Evolutionary conservation across 2,329 filamentous ascomycete genomes (phyloP), one percentile per base, ranked within the genome.

Genomic region (Whalleya microplaca): DNA sequence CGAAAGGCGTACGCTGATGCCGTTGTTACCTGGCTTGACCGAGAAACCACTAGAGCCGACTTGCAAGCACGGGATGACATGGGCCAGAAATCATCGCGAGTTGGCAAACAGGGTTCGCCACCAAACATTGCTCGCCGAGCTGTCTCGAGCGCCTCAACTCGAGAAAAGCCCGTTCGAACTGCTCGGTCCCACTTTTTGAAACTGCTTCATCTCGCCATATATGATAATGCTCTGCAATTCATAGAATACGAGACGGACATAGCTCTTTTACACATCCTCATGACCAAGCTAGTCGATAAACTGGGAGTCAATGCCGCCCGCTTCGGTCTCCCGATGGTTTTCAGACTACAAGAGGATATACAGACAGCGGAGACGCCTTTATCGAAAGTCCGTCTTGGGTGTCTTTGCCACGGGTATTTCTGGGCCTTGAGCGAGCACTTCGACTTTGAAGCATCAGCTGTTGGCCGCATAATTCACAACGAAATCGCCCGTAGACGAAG

Each of bases 361-460:
- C 81, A 85, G 53, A 82, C 84, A 7, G 79, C 87, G 2, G 85
- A 87, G 45, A 82, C 83, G 21, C 85, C 89, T 0, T 72, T 85
- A 42, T 83, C 88, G 27, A 95, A 94, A 69, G 84, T 96, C 41
- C 88, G 91, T 43, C 79, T 96, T 43, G 92, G 90, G 27, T 92
- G 90, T 69, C 77, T 98, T 54, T 91, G 94, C 48, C 91, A 96
- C 68, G 93, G 92, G 8, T 97, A 97, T 72, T 86, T 97, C 56
- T 94, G 90, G 88, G 84, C 85, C 0, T 71, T 97, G 58, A 86
- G 84, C 3, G 88, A 93, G 56, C 87, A 85, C 53, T 93, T 96
- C 60, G 84, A 90, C 45, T 88, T 96, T 59, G 88, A 93, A 51
- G 80, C 80, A 6, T 87, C 89, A 0, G 78, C 81, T 0, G 81